These are phyloP conservation scores for Geotrichum carabidarum DNA, from an alignment of 1,139 yeast species.

Conservation along the genomic window DNA sequence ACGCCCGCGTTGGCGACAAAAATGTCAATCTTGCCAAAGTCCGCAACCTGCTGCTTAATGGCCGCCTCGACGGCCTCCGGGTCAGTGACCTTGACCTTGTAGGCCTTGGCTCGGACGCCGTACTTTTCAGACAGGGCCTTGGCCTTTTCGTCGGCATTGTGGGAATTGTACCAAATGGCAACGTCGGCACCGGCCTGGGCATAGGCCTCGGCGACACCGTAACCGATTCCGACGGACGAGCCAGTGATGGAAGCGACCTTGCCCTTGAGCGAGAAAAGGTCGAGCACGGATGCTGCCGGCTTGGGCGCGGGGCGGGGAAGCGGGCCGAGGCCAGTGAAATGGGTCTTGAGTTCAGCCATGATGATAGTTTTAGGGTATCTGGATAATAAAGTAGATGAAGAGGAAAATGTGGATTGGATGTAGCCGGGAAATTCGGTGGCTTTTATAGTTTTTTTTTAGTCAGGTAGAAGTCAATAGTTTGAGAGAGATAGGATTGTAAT, in stretches of 20 bases:
- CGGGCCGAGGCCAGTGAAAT: slow-evolving; percentile 37
- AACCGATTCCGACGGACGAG: slow-evolving; percentile 80
- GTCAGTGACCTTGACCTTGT: slow-evolving; percentile 63
- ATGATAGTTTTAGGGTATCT: too few species aligned
- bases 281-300: slow-evolving; percentile 33
- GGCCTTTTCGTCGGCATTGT: slow-evolving; percentile 59
- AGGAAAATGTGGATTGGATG: not conserved
- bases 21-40: slow-evolving; percentile 73
- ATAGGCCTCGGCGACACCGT: slow-evolving; percentile 75
- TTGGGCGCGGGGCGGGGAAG: slow-evolving; percentile 35
- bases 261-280: slow-evolving; percentile 54
- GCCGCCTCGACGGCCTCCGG: slow-evolving; percentile 54
- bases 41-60: slow-evolving; percentile 55
- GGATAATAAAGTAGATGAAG: not conserved
- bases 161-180: slow-evolving; percentile 74
- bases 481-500: too few species aligned
- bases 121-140: slow-evolving; percentile 53
- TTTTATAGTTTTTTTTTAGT: slow-evolving; percentile 16
- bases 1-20: slow-evolving; percentile 91
- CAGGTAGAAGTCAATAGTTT: too few species aligned
- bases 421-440: slow-evolving; percentile 1
- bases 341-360: slow-evolving; percentile 24
- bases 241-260: slow-evolving; percentile 88
- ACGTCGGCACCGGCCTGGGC: slow-evolving; percentile 92
- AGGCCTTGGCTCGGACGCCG: slow-evolving; percentile 64